phyloP scores from a whole-genome alignment of 2,329 filamentous ascomycete genomes.

The Arthrobotrys sphaeroides region DNA sequence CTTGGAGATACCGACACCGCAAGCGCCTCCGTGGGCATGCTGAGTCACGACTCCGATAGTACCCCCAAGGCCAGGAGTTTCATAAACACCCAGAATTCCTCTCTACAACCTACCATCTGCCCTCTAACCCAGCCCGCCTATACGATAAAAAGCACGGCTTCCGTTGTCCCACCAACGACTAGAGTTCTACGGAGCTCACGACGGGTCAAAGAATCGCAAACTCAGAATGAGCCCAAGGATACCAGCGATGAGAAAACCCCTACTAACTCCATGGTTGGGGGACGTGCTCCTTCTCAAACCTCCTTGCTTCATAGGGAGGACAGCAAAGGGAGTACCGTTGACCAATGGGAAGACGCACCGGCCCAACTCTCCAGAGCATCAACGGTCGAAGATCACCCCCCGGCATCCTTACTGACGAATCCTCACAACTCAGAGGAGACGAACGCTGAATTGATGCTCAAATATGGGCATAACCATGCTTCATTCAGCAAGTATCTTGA shows the following conservation, averaged over 20 bases:
- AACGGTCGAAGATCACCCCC: conserved; percentile 38
- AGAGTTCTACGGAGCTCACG: conserved; percentile 34
- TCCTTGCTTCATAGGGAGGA: conserved; percentile 12
- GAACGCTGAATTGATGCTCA: conserved; percentile 22
- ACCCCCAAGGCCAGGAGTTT: conserved; percentile 46
- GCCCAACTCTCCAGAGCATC: conserved; percentile 34
- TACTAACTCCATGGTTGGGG: conserved; percentile 30
- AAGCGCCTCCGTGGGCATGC: conserved; percentile 17
- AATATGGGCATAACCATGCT: conserved; percentile 24
- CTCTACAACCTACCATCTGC: conserved; percentile 18
- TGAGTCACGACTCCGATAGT: conserved; percentile 47
- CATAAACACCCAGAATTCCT: conserved; percentile 30
- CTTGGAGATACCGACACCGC: conserved; percentile 23
- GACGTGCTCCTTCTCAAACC: neutral
- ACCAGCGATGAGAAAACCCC: conserved; percentile 26
- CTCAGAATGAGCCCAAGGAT: conserved; percentile 1
- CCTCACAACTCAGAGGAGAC: conserved; percentile 34
- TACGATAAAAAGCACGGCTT: neutral
- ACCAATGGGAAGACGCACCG: conserved; percentile 40
- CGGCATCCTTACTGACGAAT: conserved; percentile 14
- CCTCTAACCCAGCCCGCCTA: neutral
- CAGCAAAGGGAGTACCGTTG: conserved; percentile 16
- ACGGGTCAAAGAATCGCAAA: conserved; percentile 5
- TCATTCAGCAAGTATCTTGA: conserved; percentile 33
- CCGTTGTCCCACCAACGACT: neutral